phyloP scores from a whole-genome alignment of 202 grass and related monocot species.

The Schoenoplectus tabernaemontani region DNA sequence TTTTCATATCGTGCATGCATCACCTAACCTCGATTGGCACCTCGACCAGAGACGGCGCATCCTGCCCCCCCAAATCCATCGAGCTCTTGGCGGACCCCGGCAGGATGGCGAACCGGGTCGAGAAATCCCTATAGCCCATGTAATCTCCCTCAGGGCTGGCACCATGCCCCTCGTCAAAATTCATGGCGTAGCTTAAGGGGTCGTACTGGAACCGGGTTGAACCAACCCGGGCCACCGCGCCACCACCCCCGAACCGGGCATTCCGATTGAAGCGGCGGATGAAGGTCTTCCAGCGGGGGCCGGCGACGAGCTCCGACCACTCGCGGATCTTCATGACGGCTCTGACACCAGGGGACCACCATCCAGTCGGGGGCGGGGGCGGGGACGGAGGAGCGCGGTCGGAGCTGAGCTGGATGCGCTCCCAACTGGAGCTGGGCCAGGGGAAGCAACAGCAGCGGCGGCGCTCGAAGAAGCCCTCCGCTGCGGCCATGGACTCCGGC shows the following conservation, averaged over 20 bases:
- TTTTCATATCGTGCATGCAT: not conserved
- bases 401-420: constrained; percentile 20
- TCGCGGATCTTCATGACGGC: constrained; percentile 77
- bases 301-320: constrained; percentile 79
- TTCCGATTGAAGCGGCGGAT: constrained; percentile 72
- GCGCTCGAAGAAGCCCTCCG: constrained; percentile 39
- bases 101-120: constrained; percentile 53
- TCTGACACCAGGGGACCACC: constrained; percentile 47
- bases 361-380: constrained; percentile 36
- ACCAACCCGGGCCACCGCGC: constrained; percentile 19
- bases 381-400: not conserved
- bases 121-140: constrained; percentile 65
- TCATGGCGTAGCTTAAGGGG: constrained; percentile 88
- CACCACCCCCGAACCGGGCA: not conserved
- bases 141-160: constrained; percentile 55
- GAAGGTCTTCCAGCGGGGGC: constrained; percentile 87
- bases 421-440: constrained; percentile 23
- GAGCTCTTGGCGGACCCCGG: constrained; percentile 57
- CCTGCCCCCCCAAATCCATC: constrained; percentile 61
- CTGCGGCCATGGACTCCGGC: constrained; percentile 26
- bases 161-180: constrained; percentile 87
- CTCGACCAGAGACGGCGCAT: constrained; percentile 38
- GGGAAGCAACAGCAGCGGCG: constrained; percentile 56
- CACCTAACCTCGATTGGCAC: not conserved
- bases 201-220: constrained; percentile 75